Percentiles rank a stretch among this genome's conserved stretches.
phyloP scores from a whole-genome alignment of 495 filamentous ascomycete genomes.

The Hypoxylon subgilvum region DNA sequence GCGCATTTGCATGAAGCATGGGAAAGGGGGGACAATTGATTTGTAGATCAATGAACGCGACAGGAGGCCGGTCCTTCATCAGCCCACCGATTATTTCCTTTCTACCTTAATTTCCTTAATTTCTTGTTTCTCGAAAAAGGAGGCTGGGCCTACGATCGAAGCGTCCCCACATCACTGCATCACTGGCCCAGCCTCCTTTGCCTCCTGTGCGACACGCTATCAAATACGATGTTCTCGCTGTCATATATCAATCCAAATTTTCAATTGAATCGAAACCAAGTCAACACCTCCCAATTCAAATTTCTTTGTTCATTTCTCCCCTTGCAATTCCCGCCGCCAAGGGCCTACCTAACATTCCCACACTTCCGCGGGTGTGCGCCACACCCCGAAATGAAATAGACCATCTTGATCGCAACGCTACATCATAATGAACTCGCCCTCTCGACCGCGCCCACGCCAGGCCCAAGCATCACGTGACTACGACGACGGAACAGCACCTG shows the following conservation, averaged over 20 bases:
- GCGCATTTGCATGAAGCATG: constrained; percentile 1
- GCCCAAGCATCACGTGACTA: constrained; percentile 36
- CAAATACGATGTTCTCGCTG: constrained; percentile 20
- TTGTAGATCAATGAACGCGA: constrained; percentile 28
- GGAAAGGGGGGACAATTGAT: constrained; percentile 2
- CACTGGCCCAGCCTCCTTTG: constrained; percentile 29
- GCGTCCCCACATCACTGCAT: no score
- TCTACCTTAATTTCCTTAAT: constrained; percentile 5
- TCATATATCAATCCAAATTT: constrained; percentile 29
- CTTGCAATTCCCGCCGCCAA: background rate
- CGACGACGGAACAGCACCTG: constrained; percentile 24
- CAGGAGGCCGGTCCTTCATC: constrained; percentile 7
- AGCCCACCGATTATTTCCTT: constrained; percentile 28
- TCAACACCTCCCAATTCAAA: constrained; percentile 16
- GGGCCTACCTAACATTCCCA: no score
- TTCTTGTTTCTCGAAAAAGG: constrained; percentile 16
- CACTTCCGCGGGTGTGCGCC: background rate
- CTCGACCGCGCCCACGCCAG: constrained; percentile 34
- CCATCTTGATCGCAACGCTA: background rate
- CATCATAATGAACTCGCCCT: constrained; percentile 29
- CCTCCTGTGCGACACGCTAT: background rate
- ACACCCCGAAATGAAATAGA: constrained; percentile 10
- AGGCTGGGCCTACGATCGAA: constrained; percentile 32
- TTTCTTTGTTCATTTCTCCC: background rate
- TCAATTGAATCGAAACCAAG: constrained; percentile 19